These are phyloP conservation scores for Rhodotorula sp. DNA, from an alignment of 1,284 basidiomycete species.

Conservation along the genomic window DNA sequence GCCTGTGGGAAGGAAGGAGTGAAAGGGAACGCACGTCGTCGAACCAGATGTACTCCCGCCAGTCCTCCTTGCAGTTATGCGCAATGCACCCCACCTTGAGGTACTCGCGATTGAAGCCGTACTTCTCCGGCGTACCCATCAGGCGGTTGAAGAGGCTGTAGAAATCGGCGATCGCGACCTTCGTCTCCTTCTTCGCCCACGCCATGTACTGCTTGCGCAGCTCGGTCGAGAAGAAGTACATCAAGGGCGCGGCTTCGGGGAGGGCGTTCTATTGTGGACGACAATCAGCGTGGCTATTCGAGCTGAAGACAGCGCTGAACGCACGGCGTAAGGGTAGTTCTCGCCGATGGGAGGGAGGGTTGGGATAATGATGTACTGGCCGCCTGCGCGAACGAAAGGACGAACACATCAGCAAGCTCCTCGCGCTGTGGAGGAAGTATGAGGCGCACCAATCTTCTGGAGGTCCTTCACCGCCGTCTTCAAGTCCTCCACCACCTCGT, in stretches of 20 bases:
- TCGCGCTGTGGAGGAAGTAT: too few species aligned
- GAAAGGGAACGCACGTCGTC: background rate
- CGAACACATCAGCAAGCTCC: background rate
- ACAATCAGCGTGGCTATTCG: background rate
- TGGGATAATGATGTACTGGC: constrained; percentile 21
- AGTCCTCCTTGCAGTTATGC: constrained; percentile 4
- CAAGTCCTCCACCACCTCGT: constrained; percentile 17
- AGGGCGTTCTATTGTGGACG: constrained; percentile 4
- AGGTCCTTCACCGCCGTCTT: constrained; percentile 8
- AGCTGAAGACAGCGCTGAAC: background rate
- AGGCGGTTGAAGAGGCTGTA: constrained; percentile 14
- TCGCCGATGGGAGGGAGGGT: constrained; percentile 29
- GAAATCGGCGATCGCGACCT: constrained; percentile 25
- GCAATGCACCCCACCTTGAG: constrained; percentile 19
- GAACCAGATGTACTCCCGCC: constrained; percentile 27
- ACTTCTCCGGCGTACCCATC: constrained; percentile 7
- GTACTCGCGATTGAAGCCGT: constrained; percentile 20
- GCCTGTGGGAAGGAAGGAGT: background rate
- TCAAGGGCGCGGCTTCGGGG: constrained; percentile 15
- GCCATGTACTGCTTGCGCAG: constrained; percentile 14
- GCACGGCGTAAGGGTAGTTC: constrained; percentile 23
- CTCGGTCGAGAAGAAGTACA: constrained; percentile 23
- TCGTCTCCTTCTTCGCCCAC: constrained; percentile 14
- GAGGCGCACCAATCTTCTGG: constrained; percentile 13
- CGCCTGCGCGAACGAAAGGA: background rate